Conservation (phyloP, 345 rosid genomes). For the Geranium brycei region DNA sequence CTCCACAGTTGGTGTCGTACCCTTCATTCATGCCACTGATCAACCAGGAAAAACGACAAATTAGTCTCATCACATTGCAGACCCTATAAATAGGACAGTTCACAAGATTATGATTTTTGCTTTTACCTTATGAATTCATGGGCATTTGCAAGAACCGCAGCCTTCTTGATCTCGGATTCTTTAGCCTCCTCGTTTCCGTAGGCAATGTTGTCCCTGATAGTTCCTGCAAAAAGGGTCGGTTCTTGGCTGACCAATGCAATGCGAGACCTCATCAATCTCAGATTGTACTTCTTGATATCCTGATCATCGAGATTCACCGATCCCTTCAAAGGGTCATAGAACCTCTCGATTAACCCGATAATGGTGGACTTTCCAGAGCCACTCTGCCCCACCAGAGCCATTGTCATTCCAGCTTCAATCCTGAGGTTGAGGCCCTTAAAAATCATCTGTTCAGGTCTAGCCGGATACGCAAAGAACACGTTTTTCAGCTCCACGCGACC, state of each 20-base stretch:
- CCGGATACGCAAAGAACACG: conserved; percentile 49
- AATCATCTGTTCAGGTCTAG: conserved; percentile 46
- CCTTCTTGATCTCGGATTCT: conserved; percentile 46
- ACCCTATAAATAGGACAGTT: background rate
- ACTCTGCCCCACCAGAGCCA: conserved; percentile 53
- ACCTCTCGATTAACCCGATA: conserved; percentile 50
- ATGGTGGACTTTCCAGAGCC: conserved; percentile 63
- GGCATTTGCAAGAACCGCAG: conserved; percentile 50
- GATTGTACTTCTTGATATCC: conserved; percentile 36
- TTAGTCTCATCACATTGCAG: background rate
- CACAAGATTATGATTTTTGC: background rate
- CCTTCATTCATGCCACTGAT: conserved; percentile 61
- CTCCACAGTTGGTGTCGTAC: conserved; percentile 47
- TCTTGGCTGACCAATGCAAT: conserved; percentile 65
- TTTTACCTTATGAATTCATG: conserved; percentile 51
- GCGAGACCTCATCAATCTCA: conserved; percentile 35
- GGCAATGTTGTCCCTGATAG: conserved; percentile 44
- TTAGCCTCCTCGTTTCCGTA: conserved; percentile 34
- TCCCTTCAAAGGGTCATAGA: conserved; percentile 46
- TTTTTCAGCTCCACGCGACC: conserved; percentile 41
- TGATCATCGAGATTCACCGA: conserved; percentile 32
- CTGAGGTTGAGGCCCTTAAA: conserved; percentile 44
- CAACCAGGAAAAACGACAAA: background rate
- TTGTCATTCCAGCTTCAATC: conserved; percentile 40
- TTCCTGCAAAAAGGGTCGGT: conserved; percentile 54